Percentiles rank a stretch among this genome's conserved stretches.
These are phyloP conservation scores for Diospyros lotus DNA, from an alignment of 148 eudicot genomes.

Conservation along the genomic window DNA sequence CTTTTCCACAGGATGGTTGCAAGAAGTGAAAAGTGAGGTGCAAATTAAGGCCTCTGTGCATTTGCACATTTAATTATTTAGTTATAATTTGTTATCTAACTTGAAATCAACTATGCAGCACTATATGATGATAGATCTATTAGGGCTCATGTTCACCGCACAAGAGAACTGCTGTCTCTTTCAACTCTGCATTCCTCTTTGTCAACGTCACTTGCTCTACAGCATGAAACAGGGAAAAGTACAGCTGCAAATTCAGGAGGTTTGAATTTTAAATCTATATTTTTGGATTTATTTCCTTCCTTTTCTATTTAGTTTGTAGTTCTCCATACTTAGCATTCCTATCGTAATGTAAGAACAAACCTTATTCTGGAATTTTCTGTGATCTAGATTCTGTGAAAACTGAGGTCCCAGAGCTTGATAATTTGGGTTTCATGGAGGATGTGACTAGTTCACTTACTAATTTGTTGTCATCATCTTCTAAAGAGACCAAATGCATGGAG, in stretches of 20 bases:
- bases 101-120: conserved; percentile 45
- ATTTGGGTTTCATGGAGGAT: conserved; percentile 86
- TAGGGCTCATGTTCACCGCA: conserved; percentile 93
- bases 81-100: conserved; percentile 16
- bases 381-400: conserved; percentile 48
- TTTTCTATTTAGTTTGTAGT: not conserved
- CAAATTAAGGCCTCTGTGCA: not conserved
- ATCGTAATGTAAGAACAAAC: not conserved
- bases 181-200: conserved; percentile 80
- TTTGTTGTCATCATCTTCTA: conserved; percentile 59
- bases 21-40: conserved; percentile 6
- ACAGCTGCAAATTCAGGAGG: conserved; percentile 62
- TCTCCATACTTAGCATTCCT: not conserved
- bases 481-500: conserved; percentile 79
- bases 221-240: conserved; percentile 60
- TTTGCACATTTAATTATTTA: not conserved
- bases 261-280: conserved; percentile 18
- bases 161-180: conserved; percentile 89
- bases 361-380: conserved; percentile 12
- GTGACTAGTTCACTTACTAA: conserved; percentile 61
- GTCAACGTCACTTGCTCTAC: conserved; percentile 84
- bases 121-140: conserved; percentile 91
- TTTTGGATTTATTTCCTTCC: conserved; percentile 3
- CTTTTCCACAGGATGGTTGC: not conserved
- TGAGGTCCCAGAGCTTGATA: conserved; percentile 68